Conservation (phyloP, 306 rosid genomes). For the Cyclanthera cordifolia region DNA sequence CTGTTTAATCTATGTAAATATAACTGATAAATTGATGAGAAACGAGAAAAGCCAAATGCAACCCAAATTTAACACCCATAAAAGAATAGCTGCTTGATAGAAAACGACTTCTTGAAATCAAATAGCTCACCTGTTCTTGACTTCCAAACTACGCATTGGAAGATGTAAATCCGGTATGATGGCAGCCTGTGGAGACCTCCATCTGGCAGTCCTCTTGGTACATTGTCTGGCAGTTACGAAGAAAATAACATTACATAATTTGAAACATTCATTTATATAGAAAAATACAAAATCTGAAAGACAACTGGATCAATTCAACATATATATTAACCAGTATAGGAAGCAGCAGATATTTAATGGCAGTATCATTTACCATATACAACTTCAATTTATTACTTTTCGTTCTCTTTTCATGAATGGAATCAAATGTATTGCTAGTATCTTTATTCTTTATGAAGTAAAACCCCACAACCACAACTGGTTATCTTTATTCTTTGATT, state of each 20-base stretch:
- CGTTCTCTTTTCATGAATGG: neutral
- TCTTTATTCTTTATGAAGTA: neutral
- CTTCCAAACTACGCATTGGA: constrained; percentile 90
- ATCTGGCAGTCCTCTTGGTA: constrained; percentile 37
- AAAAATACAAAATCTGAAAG: neutral
- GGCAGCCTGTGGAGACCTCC: constrained; percentile 60
- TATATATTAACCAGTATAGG: neutral
- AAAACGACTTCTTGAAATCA: neutral
- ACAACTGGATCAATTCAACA: neutral
- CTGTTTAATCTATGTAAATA: neutral
- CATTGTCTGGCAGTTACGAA: constrained; percentile 6
- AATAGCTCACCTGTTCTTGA: constrained; percentile 53
- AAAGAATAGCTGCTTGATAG: neutral
- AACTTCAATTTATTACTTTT: neutral
- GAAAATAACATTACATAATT: neutral
- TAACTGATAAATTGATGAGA: neutral
- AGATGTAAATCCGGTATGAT: constrained; percentile 55
- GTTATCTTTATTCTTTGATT: too few relatives aligned
- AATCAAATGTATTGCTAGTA: neutral
- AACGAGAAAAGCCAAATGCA: neutral
- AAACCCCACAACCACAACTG: neutral
- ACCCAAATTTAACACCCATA: neutral
- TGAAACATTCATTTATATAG: neutral
- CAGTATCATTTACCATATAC: constrained; percentile 1
- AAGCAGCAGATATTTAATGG: neutral